These are phyloP conservation scores for Dichomitus squalens DNA, from an alignment of 1,284 basidiomycete species.

Conservation along the genomic window DNA sequence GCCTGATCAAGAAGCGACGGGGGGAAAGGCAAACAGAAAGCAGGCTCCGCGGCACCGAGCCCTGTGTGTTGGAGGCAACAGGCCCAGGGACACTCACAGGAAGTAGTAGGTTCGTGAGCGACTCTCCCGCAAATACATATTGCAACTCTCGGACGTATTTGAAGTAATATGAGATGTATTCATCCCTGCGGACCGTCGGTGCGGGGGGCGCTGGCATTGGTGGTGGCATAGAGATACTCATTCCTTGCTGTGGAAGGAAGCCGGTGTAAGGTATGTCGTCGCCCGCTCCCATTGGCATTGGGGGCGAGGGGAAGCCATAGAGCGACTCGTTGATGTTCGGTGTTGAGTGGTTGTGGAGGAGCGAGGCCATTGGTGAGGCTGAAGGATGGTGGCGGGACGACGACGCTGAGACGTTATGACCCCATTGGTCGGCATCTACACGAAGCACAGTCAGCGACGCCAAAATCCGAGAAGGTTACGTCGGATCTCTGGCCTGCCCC, in stretches of 20 bases:
- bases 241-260: conserved; percentile 13
- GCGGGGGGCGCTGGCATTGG: conserved; percentile 10
- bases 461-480: conserved; percentile 21
- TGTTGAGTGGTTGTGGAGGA: background rate
- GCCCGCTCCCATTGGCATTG: conserved; percentile 11
- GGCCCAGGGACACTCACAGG: conserved; percentile 46
- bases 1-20: background rate
- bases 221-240: conserved; percentile 16
- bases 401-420: conserved; percentile 16
- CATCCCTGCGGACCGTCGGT: conserved; percentile 25
- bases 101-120: conserved; percentile 60
- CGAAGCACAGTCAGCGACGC: conserved; percentile 15
- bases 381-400: conserved; percentile 15
- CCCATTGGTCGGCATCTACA: conserved; percentile 18
- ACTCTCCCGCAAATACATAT: conserved; percentile 57
- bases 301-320: conserved; percentile 14
- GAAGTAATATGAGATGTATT: conserved; percentile 70
- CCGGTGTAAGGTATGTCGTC: conserved; percentile 18
- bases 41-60: background rate
- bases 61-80: background rate
- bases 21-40: no score
- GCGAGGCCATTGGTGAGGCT: conserved; percentile 4
- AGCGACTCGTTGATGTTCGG: conserved; percentile 10
- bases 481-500: background rate
- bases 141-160: conserved; percentile 62